Evolutionary conservation across 106 monocot genomes (phyloP), one percentile per base, ranked within the genome.

Genomic region (Acorus gramineus): DNA sequence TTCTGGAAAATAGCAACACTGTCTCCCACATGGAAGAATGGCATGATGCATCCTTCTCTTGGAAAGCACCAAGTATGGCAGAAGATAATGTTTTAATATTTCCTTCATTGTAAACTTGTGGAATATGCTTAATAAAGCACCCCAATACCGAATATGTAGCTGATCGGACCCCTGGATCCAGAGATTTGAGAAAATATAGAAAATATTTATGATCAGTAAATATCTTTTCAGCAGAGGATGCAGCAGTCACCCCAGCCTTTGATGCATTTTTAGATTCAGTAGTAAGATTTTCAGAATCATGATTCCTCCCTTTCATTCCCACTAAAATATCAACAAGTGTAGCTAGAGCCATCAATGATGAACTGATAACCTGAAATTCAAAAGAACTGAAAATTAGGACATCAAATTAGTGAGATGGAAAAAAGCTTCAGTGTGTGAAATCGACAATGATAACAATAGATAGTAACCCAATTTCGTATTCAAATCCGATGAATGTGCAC

Each of bases 11-110:
- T 52, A 81, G 67, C 55, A 95, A 56, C 69, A 95, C 62, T 85
- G 82, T 85, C 68, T 90, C 90, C 95, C 90, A 95, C 95, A 95
- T 95, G 70, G 95, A 74, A 59, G 82, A 86, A 79, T 95, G 95
- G 67, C 95, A 95, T 45, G 78, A 78, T 13, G 78, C 55, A 64
- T 95, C 90, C 66, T 90, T 95, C 62, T 95, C 95, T 72, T 82
- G 78, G 59, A 95, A 85, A 52, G 81, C 72, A 78, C 84, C 80
- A 74, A 95, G 87, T 71, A 95, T 72, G 3, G 76, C 65, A 64
- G 73, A 59, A 67, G 87, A 85, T 70, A 90, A 67, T 11, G 64
- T 57, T 66, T 82, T 85, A 57, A 87, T 70, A 71, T 76, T 78
- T 72, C 53, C 84, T 62, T 82, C 87, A 68, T 69, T 86, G 45